Evolutionary conservation across 768 basidiomycete species (phyloP), one percentile per base, ranked within the genome.

Genomic region (Pleurotus tuoliensis): DNA sequence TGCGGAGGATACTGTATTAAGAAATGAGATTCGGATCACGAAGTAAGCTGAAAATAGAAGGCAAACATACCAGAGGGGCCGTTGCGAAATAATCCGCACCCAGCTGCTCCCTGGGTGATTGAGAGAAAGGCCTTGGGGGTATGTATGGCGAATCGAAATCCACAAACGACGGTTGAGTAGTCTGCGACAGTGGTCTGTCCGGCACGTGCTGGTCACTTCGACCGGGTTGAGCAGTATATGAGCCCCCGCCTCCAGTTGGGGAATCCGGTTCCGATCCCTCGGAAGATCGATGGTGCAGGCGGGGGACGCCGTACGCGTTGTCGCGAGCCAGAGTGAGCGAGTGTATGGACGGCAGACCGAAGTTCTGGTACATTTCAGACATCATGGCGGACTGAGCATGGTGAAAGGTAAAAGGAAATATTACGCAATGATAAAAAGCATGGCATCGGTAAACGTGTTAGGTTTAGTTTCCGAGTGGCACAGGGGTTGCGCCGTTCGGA

Each of bases 391-490:
- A 24, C 38, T 37, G 18, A 53, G n/a, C 51, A 53, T 53, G 37
- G 51, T 53, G 51, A 22, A 53, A 53, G 51, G 51, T 20, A 41
- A 41, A 38, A 53, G 24, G 24, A 53, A 53, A 53, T 39, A 53
- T 53, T 53, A 53, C 51, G 51, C 51, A 53, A 53, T 53, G 39
- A 41, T 41, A 53, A 53, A 53, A 40, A 43, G 51, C 51, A 53
- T 53, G 51, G 51, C 51, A 53, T 53, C 51, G 51, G 51, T 39
- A 22, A 53, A 40, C 51, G 51, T 53, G 51, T 53, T 53, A 41
- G 51, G 51, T 53, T 53, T 53, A 53, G 51, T 53, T 53, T 41
- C 51, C 51, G 37, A 53, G 51, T 53, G 51, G 51, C 51, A 53
- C 51, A 53, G 51, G 51, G 39, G 39, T 27, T 27, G 8, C 37